phyloP scores from a whole-genome alignment of 352 stramenopile genomes.

The Phytophthora cryptogea region DNA sequence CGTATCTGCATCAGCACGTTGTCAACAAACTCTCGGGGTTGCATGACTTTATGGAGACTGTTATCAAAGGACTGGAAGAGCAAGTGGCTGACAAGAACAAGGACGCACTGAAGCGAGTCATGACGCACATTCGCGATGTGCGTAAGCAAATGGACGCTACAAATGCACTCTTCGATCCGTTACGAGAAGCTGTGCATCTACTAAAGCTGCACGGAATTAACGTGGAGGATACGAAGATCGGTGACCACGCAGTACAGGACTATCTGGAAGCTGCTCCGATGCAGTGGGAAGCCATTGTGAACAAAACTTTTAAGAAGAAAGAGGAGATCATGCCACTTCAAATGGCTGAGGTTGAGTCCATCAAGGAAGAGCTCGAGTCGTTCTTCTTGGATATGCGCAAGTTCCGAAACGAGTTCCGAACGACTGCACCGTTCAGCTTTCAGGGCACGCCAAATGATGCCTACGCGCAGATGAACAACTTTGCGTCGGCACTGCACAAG shows the following conservation, averaged over 20 bases:
- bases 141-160: conserved; percentile 93
- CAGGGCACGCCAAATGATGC: conserved; percentile 77
- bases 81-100: conserved; percentile 93
- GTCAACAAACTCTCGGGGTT: conserved; percentile 87
- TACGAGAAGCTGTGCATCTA: conserved; percentile 93
- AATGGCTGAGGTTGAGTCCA: conserved; percentile 94
- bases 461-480: conserved; percentile 86
- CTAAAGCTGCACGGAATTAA: conserved; percentile 94
- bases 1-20: conserved; percentile 93
- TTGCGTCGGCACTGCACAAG: conserved; percentile 64
- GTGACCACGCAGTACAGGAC: conserved; percentile 79
- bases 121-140: conserved; percentile 95
- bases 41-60: conserved; percentile 94
- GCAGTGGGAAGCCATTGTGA: conserved; percentile 97
- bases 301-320: conserved; percentile 98
- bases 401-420: conserved; percentile 95
- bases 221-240: conserved; percentile 90
- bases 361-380: conserved; percentile 93
- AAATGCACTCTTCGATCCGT: conserved; percentile 94
- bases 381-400: conserved; percentile 95
- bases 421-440: conserved; percentile 95
- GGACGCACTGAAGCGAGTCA: conserved; percentile 96
- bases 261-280: conserved; percentile 96
- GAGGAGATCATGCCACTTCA: conserved; percentile 98
- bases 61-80: conserved; percentile 90